phyloP scores from a whole-genome alignment of 805 yeast species.

The Cyberlindnera xylosilytica region DNA sequence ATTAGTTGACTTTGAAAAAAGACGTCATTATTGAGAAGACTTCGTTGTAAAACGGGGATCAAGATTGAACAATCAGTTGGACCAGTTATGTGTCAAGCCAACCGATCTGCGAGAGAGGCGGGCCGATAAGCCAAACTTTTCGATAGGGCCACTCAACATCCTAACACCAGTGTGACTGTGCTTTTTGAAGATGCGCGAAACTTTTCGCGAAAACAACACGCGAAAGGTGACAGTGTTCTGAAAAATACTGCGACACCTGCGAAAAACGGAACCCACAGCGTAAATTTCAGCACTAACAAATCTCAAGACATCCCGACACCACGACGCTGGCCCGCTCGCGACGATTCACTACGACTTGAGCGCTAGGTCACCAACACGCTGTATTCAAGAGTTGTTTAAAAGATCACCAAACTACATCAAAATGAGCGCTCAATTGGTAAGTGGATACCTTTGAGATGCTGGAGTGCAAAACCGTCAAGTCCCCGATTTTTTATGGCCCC shows the following conservation, averaged over 20 bases:
- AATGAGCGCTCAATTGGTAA: conserved; percentile 33
- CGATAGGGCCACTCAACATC: conserved; percentile 2
- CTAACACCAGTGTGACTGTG: conserved; percentile 15
- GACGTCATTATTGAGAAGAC: no score
- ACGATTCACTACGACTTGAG: conserved; percentile 8
- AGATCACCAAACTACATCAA: conserved; percentile 19
- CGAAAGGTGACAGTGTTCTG: conserved; percentile 3
- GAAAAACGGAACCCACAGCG: conserved; percentile 1
- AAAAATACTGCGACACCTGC: conserved; percentile 4
- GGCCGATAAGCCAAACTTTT: not conserved
- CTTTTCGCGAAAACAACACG: conserved; percentile 1
- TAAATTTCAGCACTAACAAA: conserved; percentile 8
- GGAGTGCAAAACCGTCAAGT: conserved; percentile 6
- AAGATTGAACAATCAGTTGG: no score
- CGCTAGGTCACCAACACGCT: conserved; percentile 8
- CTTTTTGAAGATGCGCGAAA: not conserved
- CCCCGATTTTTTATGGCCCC: not conserved
- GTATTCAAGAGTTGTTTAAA: conserved; percentile 2
- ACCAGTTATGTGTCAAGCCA: not conserved
- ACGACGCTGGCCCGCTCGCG: conserved; percentile 15
- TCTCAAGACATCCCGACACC: conserved; percentile 18
- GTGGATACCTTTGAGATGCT: conserved; percentile 14
- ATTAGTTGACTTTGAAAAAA: no score
- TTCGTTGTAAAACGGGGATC: no score
- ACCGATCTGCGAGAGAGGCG: no score